phyloP scores from a whole-genome alignment of 1,139 yeast genomes.

The Pichia sp. region DNA sequence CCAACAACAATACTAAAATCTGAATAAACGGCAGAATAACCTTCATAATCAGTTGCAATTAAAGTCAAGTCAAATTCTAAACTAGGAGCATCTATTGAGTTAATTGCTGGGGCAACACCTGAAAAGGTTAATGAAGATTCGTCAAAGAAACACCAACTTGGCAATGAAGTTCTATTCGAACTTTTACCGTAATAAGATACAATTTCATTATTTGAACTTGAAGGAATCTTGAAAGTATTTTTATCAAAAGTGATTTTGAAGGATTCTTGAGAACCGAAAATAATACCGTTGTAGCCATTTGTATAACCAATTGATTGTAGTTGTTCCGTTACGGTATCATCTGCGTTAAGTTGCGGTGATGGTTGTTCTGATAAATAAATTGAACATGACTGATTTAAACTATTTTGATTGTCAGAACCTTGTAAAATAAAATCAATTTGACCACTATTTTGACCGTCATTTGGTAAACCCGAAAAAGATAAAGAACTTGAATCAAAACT shows the following conservation, averaged over 20 bases:
- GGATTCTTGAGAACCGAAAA: slow-evolving; percentile 59
- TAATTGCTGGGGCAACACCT: slow-evolving; percentile 85
- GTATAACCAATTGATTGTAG: slow-evolving; percentile 56
- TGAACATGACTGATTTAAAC: slow-evolving; percentile 39
- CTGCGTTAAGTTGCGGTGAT: slow-evolving; percentile 41
- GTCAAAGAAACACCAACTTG: slow-evolving; percentile 80
- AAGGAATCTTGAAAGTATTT: slow-evolving; percentile 45
- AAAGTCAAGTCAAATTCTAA: slow-evolving; percentile 63
- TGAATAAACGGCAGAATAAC: slow-evolving; percentile 68
- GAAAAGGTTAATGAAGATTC: slow-evolving; percentile 55
- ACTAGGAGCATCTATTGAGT: slow-evolving; percentile 84
- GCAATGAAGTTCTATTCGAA: slow-evolving; percentile 76
- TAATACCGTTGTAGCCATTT: slow-evolving; percentile 69
- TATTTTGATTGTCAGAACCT: slow-evolving; percentile 56
- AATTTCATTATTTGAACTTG: slow-evolving; percentile 41
- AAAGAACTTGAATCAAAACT: slow-evolving; percentile 56
- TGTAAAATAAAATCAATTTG: slow-evolving; percentile 42
- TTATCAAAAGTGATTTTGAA: slow-evolving; percentile 59
- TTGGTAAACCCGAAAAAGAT: slow-evolving; percentile 67
- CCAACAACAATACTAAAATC: slow-evolving; percentile 74
- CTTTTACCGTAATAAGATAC: slow-evolving; percentile 81
- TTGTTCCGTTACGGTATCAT: slow-evolving; percentile 40
- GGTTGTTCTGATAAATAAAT: slow-evolving; percentile 46
- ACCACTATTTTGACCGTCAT: slow-evolving; percentile 34
- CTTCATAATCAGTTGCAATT: slow-evolving; percentile 73